phyloP scores from a whole-genome alignment of 805 yeast genomes.

The Candida nitratophila region DNA sequence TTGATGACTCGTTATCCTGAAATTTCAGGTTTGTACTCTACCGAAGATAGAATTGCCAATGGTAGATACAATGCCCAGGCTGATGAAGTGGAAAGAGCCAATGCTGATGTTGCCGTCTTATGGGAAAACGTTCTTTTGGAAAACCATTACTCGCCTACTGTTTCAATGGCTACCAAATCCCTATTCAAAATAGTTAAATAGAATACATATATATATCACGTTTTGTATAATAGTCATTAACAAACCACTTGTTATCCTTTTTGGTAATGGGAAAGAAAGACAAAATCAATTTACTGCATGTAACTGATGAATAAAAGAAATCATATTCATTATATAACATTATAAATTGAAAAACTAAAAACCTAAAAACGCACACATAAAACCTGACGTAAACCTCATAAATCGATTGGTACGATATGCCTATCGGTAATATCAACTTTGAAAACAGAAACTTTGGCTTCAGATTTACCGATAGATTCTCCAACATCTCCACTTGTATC shows the following conservation, averaged over 20 bases:
- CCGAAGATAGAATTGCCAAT: slow-evolving; percentile 82
- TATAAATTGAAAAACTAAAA: too few species aligned
- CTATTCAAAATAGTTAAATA: slow-evolving; percentile 29
- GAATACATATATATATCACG: background rate
- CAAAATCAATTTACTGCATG: too few species aligned
- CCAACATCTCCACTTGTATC: background rate
- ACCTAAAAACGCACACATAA: too few species aligned
- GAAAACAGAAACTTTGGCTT: background rate
- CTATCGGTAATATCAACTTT: background rate
- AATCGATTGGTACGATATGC: background rate
- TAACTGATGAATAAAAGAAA: too few species aligned
- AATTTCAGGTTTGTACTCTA: slow-evolving; percentile 67
- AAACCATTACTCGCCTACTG: slow-evolving; percentile 77
- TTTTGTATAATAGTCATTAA: too few species aligned
- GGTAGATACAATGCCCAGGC: slow-evolving; percentile 67
- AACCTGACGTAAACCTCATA: background rate
- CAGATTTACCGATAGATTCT: background rate
- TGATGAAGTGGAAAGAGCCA: slow-evolving; percentile 64
- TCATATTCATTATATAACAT: too few species aligned
- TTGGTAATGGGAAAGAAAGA: too few species aligned
- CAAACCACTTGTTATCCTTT: too few species aligned
- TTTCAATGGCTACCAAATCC: slow-evolving; percentile 56
- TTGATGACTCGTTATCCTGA: slow-evolving; percentile 65
- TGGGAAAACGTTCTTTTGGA: slow-evolving; percentile 83
- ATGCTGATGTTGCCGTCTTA: slow-evolving; percentile 81